Conservation (phyloP, 108 stramenopile species). For the Nitzschia inconspicua region DNA sequence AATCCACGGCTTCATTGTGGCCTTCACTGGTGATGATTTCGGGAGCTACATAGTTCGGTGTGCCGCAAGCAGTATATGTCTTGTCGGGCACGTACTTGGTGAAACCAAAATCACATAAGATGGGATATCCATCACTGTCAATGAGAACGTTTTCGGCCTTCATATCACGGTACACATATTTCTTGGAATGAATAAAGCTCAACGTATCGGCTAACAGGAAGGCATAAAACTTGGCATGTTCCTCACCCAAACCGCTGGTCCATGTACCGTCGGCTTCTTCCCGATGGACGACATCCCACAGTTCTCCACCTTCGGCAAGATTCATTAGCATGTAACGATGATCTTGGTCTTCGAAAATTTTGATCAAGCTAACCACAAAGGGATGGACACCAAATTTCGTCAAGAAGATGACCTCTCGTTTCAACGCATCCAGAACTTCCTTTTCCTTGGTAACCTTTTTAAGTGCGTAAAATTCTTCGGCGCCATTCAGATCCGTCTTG, state of each 20-base stretch:
- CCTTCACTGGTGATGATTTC: slow-evolving; percentile 90
- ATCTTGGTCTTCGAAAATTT: slow-evolving; percentile 57
- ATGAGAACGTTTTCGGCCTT: slow-evolving; percentile 83
- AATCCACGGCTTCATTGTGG: slow-evolving; percentile 86
- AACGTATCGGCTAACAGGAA: slow-evolving; percentile 78
- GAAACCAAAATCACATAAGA: slow-evolving; percentile 86
- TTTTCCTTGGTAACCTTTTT: slow-evolving; percentile 84
- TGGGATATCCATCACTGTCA: slow-evolving; percentile 70
- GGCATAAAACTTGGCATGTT: slow-evolving; percentile 54
- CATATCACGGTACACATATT: slow-evolving; percentile 89
- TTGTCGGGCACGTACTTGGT: slow-evolving; percentile 56
- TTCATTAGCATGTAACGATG: slow-evolving; percentile 73
- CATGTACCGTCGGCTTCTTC: slow-evolving; percentile 54
- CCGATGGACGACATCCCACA: slow-evolving; percentile 61
- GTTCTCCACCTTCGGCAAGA: slow-evolving; percentile 81
- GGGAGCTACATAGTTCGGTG: slow-evolving; percentile 91
- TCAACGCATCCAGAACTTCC: slow-evolving; percentile 80
- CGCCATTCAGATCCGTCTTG: slow-evolving; percentile 13
- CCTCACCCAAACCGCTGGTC: slow-evolving; percentile 42
- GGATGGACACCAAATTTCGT: slow-evolving; percentile 57
- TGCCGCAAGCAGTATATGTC: slow-evolving; percentile 94
- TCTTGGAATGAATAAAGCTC: slow-evolving; percentile 81
- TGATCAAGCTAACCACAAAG: slow-evolving; percentile 61
- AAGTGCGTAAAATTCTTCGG: slow-evolving; percentile 66
- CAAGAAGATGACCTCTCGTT: slow-evolving; percentile 37